Percentiles rank a stretch among this genome's conserved stretches.
phyloP scores from a whole-genome alignment of 257 asterid genomes.

The Striga asiatica region DNA sequence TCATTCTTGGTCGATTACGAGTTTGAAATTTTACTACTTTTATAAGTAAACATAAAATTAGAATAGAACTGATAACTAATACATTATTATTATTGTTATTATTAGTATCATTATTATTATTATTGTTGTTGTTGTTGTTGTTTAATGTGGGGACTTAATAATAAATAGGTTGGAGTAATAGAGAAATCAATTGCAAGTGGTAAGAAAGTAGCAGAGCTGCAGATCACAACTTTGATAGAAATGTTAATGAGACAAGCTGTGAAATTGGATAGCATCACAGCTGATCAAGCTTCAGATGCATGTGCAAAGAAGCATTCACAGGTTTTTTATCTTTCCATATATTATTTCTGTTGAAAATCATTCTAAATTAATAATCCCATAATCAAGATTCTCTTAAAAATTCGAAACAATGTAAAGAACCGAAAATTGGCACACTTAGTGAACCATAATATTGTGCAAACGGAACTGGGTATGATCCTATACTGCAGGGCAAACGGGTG shows the following conservation, averaged over 20 bases:
- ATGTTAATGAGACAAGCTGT: constrained; percentile 73
- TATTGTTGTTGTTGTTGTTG: neutral
- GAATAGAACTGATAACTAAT: too few species aligned
- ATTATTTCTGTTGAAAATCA: neutral
- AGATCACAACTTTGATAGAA: constrained; percentile 55
- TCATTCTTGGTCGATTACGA: too few species aligned
- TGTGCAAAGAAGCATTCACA: constrained; percentile 25
- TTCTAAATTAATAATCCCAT: too few species aligned
- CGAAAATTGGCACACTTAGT: neutral
- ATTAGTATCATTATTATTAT: too few species aligned
- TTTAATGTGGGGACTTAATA: too few species aligned
- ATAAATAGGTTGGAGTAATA: constrained; percentile 42
- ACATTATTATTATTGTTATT: too few species aligned
- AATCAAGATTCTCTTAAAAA: too few species aligned
- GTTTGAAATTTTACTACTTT: too few species aligned
- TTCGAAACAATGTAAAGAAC: too few species aligned
- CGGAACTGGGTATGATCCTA: neutral
- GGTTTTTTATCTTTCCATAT: constrained; percentile 14
- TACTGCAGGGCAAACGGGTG: constrained; percentile 42
- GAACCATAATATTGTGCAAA: neutral
- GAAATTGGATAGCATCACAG: constrained; percentile 28
- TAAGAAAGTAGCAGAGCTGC: constrained; percentile 48
- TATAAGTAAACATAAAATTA: too few species aligned
- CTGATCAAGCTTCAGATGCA: constrained; percentile 39
- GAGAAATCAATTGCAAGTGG: constrained; percentile 57